phyloP scores from a whole-genome alignment of 768 basidiomycete species.

The Kondoa malvinella region DNA sequence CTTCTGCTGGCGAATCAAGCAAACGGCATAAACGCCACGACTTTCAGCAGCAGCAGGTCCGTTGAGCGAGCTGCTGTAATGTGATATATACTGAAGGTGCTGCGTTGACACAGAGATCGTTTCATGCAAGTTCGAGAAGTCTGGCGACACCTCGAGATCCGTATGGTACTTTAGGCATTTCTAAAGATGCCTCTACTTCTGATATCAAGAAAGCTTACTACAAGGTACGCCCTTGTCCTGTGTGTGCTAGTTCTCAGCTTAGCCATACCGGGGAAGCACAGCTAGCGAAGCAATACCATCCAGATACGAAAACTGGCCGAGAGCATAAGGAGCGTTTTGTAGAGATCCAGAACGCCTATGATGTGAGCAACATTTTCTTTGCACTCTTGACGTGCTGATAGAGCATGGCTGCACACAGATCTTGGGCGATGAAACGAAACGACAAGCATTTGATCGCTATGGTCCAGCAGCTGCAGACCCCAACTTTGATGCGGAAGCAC shows the following conservation, averaged over 20 bases:
- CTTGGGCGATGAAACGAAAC: slow-evolving; percentile 85
- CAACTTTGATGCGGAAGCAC: slow-evolving; percentile 83
- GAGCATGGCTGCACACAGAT: slow-evolving; percentile 44
- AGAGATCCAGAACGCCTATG: slow-evolving; percentile 93
- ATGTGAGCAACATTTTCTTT: slow-evolving; percentile 41
- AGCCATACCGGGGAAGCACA: slow-evolving; percentile 30
- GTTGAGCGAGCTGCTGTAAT: neutral
- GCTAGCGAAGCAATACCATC: slow-evolving; percentile 97
- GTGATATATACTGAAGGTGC: neutral
- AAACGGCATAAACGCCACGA: neutral
- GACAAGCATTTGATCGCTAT: slow-evolving; percentile 75
- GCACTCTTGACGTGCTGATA: slow-evolving; percentile 4
- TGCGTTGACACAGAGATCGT: slow-evolving; percentile 2
- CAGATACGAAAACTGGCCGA: slow-evolving; percentile 89
- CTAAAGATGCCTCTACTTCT: slow-evolving; percentile 57
- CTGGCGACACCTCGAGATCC: slow-evolving; percentile 46
- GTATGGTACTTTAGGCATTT: slow-evolving; percentile 76
- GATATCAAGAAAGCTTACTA: slow-evolving; percentile 99
- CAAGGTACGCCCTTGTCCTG: slow-evolving; percentile 44
- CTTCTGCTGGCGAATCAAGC: neutral
- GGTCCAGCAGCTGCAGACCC: slow-evolving; percentile 81
- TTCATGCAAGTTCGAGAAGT: slow-evolving; percentile 4
- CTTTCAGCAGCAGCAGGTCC: neutral
- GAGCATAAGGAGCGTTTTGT: slow-evolving; percentile 78
- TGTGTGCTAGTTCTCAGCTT: neutral